Percentiles rank a stretch among this genome's conserved stretches.
phyloP scores from a whole-genome alignment of 169 alveolate species.

The Plasmodium berghei region DNA sequence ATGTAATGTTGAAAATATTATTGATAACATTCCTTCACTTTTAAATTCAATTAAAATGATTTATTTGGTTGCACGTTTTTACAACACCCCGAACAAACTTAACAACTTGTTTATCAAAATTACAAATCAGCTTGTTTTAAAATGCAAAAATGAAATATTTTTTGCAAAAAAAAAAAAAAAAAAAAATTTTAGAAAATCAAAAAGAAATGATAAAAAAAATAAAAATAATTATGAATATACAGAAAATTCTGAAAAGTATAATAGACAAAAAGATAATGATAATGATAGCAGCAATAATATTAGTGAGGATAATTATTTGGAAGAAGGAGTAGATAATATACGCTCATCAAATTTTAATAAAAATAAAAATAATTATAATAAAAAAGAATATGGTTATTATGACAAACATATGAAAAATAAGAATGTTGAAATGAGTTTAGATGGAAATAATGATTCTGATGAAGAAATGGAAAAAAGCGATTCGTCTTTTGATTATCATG shows the following conservation, averaged over 20 bases:
- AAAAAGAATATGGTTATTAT: not conserved
- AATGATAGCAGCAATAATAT: constrained; percentile 6
- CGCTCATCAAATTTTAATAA: not conserved
- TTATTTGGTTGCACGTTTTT: constrained; percentile 96
- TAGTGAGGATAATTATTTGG: constrained; percentile 1
- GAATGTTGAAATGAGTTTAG: constrained; percentile 6
- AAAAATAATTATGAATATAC: not conserved
- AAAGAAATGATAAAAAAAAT: constrained; percentile 9
- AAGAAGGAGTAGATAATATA: not conserved
- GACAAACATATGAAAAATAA: not conserved
- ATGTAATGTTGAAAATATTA: constrained; percentile 94
- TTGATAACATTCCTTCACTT: constrained; percentile 94
- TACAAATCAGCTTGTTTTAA: constrained; percentile 94
- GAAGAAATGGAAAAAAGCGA: not conserved
- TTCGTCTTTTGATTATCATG: not conserved
- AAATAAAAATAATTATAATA: constrained; percentile 2
- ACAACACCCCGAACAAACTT: constrained; percentile 96
- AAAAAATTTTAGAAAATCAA: constrained; percentile 9
- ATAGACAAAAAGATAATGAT: constrained; percentile 23
- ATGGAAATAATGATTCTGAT: constrained; percentile 27
- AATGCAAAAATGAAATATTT: constrained; percentile 92
- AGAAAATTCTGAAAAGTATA: constrained; percentile 7
- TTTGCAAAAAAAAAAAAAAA: constrained; percentile 80
- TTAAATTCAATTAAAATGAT: constrained; percentile 96
- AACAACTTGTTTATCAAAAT: constrained; percentile 96